phyloP scores from a whole-genome alignment of 306 rosid species.

The Prosopis cineraria region DNA sequence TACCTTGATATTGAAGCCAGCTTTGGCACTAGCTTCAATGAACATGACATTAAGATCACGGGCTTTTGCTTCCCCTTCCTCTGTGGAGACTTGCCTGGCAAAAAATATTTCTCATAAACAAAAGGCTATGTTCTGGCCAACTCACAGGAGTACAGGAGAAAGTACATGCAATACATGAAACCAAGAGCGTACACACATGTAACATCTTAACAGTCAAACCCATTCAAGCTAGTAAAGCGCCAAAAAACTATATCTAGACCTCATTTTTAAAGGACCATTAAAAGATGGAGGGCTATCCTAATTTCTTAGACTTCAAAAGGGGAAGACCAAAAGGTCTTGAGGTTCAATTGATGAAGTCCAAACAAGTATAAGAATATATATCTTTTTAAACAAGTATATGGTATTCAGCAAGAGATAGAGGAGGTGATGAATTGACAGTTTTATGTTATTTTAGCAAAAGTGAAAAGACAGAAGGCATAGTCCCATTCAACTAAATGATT shows the following conservation, averaged over 20 bases:
- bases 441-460: not conserved
- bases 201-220: conserved; percentile 26
- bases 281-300: conserved; percentile 2
- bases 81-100: conserved; percentile 85
- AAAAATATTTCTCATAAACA: conserved; percentile 37
- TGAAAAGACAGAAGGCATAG: not conserved
- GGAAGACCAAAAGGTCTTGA: not conserved
- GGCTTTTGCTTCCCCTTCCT: conserved; percentile 87
- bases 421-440: not conserved
- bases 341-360: not conserved
- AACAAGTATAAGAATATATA: no score
- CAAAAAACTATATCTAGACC: conserved; percentile 24
- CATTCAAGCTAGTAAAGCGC: conserved; percentile 10
- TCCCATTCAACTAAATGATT: conserved; percentile 7
- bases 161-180: not conserved
- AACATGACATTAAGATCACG: conserved; percentile 81
- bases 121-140: conserved; percentile 11
- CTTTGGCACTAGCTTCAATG: conserved; percentile 93
- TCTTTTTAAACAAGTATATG: no score
- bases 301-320: not conserved
- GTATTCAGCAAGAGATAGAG: not conserved
- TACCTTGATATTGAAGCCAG: conserved; percentile 92
- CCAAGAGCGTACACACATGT: not conserved
- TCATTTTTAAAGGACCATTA: conserved; percentile 23
- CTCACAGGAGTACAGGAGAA: conserved; percentile 16